A percentile compares a stretch with the other conserved stretches of the same genome.
phyloP scores from a whole-genome alignment of 257 asterid species.

The Solanum boliviense region DNA sequence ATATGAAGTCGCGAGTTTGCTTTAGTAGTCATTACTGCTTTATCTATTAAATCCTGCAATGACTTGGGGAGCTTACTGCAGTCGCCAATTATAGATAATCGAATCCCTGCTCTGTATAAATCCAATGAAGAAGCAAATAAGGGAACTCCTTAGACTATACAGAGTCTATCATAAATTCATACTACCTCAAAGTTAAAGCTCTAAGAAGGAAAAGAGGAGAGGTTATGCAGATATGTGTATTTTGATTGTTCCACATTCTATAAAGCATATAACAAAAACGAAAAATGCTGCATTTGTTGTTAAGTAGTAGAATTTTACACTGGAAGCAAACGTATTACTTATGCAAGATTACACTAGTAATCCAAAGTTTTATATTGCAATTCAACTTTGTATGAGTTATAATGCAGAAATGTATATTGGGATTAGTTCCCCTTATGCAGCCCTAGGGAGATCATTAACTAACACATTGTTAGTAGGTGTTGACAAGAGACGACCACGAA shows the following conservation, averaged over 20 bases:
- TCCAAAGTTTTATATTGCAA: too few species aligned
- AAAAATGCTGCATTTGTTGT: too few species aligned
- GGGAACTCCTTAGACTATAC: not conserved
- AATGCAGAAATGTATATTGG: too few species aligned
- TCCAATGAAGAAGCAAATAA: not conserved
- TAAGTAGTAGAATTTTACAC: too few species aligned
- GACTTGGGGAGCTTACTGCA: constrained; percentile 32
- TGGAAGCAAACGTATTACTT: too few species aligned
- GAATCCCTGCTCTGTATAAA: constrained; percentile 32
- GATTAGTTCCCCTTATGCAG: too few species aligned
- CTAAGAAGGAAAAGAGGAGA: not conserved
- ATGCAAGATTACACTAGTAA: too few species aligned
- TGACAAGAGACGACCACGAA: too few species aligned
- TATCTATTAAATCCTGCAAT: constrained; percentile 15
- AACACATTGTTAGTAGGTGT: too few species aligned
- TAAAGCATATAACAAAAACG: too few species aligned
- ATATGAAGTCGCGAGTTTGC: constrained; percentile 40
- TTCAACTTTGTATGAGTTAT: too few species aligned
- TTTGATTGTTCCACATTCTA: not conserved
- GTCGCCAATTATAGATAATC: constrained; percentile 47
- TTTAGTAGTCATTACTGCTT: constrained; percentile 13
- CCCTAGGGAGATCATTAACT: too few species aligned
- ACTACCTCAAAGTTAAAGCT: not conserved
- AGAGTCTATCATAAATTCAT: not conserved
- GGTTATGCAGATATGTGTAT: not conserved